Base-by-base conservation (phyloP, 768 basidiomycete species). In the Rhizopogon rudus region DNA sequence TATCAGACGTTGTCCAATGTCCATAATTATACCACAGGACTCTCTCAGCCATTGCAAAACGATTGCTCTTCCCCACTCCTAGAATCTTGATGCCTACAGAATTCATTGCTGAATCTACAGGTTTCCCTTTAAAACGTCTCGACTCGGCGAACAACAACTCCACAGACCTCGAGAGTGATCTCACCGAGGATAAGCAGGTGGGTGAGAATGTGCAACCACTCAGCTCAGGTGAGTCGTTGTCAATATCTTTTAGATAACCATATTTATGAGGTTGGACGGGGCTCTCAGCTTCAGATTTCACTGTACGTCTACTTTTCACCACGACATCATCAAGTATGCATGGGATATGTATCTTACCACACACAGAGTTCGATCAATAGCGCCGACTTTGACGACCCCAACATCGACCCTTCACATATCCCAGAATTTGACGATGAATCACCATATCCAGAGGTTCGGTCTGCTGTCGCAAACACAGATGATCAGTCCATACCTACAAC, bases 401-500 rank as follows among this genome's bases (percentile, higher is more conserved):
- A 69, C 42, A 55, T 67, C 35, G 63, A 67, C 50, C 44, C 56
- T n/a, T 42, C 33, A 31, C 51, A n/a, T 7, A 29, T 33, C 3
- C 3, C 17, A 22, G 59, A 61, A 7, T 59, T 62, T 33, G 81
- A 84, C 69, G 81, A 86, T 58, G 85, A 87, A 63, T 85, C 83
- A 1, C 84, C 86, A 5, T 87, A 87, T 63, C 82, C 84, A n/a
- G 86, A 87, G 61, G 86, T 87, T 25, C 79, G 84, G 29, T 82
- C 84, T 43, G 81, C 82, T 44, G 86, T 87, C 17, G 80, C 84
- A 52, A 86, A 85, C 63, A 84, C 83, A 3, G 88, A 89, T 63
- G 87, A 88, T 66, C 79, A 80, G 37, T 71, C 73, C 42, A 82
- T 88, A 57, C 80, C 82, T 7, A 80, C 78, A 7, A 75, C 73